Conservation (phyloP, 2,329 filamentous ascomycete species). For the Penicillium psychrosexuale region DNA sequence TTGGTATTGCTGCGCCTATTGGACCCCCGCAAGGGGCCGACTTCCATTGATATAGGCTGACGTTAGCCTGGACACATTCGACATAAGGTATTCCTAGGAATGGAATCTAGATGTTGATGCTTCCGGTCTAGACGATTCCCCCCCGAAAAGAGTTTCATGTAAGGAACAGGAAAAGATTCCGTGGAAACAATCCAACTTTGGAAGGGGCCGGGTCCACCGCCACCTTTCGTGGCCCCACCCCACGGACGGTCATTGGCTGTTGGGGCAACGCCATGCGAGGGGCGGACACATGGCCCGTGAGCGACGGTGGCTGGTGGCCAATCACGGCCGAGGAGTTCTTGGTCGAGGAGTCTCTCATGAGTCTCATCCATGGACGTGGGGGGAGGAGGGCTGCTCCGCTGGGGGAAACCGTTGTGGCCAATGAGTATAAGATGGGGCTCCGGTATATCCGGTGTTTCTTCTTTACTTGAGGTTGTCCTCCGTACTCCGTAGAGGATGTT, state of each 20-base stretch:
- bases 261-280: slow-evolving; percentile 24
- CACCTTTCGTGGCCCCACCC: slow-evolving; percentile 17
- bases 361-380: slow-evolving; percentile 3
- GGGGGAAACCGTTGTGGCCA: background rate
- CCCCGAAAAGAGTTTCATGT: background rate
- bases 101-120: background rate
- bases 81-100: background rate
- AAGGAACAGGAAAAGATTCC: slow-evolving; percentile 6
- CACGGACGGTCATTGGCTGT: slow-evolving; percentile 16
- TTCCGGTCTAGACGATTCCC: background rate
- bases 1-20: background rate
- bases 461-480: background rate
- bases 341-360: background rate
- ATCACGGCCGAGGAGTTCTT: slow-evolving; percentile 8
- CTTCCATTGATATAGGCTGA: background rate
- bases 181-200: background rate
- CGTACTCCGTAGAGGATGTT: too few species aligned
- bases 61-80: background rate
- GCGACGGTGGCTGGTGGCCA: slow-evolving; percentile 7
- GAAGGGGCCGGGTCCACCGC: slow-evolving; percentile 19
- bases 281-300: slow-evolving; percentile 27
- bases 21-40: background rate
- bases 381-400: background rate
- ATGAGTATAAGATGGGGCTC: slow-evolving; percentile 1
- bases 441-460: slow-evolving; percentile 1